These are phyloP conservation scores for Ophiostoma tasmaniense DNA, from an alignment of 2,329 filamentous ascomycete species.

Conservation along the genomic window DNA sequence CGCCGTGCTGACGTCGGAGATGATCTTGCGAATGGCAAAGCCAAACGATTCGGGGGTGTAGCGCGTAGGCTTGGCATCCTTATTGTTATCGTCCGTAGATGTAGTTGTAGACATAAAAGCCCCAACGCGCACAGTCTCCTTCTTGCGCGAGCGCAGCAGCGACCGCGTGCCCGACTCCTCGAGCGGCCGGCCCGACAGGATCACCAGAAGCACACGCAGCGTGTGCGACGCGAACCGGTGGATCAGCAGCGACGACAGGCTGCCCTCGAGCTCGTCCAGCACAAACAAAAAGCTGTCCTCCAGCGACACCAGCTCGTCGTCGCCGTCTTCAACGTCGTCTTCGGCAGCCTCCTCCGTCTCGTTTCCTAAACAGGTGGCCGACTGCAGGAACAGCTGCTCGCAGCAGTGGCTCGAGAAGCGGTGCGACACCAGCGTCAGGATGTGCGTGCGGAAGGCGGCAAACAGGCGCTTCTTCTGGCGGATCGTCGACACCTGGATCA, in stretches of 20 bases:
- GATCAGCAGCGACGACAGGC: conserved; percentile 74
- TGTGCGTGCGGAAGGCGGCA: conserved; percentile 75
- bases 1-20: conserved; percentile 63
- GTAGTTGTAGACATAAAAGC: conserved; percentile 29
- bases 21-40: conserved; percentile 70
- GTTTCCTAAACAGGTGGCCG: conserved; percentile 50
- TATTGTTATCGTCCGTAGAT: neutral
- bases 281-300: conserved; percentile 78
- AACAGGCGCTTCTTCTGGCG: conserved; percentile 82
- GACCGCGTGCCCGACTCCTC: conserved; percentile 60
- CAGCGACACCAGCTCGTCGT: conserved; percentile 55
- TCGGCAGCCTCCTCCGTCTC: conserved; percentile 32
- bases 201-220: conserved; percentile 73
- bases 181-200: conserved; percentile 75
- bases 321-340: conserved; percentile 35
- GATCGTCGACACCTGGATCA: conserved; percentile 73
- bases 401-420: conserved; percentile 97
- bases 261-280: conserved; percentile 78
- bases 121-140: conserved; percentile 67
- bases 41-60: conserved; percentile 72
- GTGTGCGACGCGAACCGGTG: conserved; percentile 87
- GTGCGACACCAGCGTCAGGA: conserved; percentile 83
- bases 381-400: conserved; percentile 80
- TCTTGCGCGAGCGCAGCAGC: conserved; percentile 83
- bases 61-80: conserved; percentile 23